Base-by-base conservation (phyloP, 2,329 filamentous ascomycete species). In the Scorias spongiosa region DNA sequence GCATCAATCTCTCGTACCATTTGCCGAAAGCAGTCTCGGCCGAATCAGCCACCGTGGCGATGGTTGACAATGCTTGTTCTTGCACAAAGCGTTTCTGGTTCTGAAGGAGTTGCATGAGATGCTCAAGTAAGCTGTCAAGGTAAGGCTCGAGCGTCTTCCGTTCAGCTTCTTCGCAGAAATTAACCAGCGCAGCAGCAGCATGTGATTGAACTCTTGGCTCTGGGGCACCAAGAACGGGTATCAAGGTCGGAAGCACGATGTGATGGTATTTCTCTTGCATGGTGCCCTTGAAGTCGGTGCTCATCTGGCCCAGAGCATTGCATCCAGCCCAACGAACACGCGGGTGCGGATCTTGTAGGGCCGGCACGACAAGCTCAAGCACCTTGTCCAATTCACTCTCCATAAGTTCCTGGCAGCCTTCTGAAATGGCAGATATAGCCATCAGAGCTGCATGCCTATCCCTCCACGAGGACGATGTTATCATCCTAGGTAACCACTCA, bases 251-350 rank as follows among this genome's bases (percentile, higher is more conserved):
- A 42, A 98, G 74, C 12, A 98, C 84, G 39, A 80, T 73, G 50
- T 84, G 77, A 63, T 94, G 91, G 63, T 93, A 93, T 56, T 94
- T 91, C 53, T 85, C 83, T 65, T 98, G 91, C 89, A 98, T 96
- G 10, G 84, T 93, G 10, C 88, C 88, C 10, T 93, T 89, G 63
- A 98, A 98, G 60, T 98, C 91, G 29, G 91, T 98, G 68, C 89
- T 96, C 91, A 98, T 98, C 65, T 98, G 91, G 26, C 91, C 91
- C n/a, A 98, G 75, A 37, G 91, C 91, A 59, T 98, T 96, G 70
- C 91, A 98, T 29, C 88, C 91, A 42, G 91, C 91, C 80, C 93
- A 98, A 56, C 89, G 81, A 44, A 98, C 91, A 59, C 91, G 84
- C 36, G 91, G 84, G 59, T 98, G 91, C 34, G 83, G 75, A 59